A percentile compares a stretch with the other conserved stretches of the same genome.
Evolutionary conservation across 352 stramenopile genomes (phyloP).

Genomic region (Globisporangium carolinianum): DNA sequence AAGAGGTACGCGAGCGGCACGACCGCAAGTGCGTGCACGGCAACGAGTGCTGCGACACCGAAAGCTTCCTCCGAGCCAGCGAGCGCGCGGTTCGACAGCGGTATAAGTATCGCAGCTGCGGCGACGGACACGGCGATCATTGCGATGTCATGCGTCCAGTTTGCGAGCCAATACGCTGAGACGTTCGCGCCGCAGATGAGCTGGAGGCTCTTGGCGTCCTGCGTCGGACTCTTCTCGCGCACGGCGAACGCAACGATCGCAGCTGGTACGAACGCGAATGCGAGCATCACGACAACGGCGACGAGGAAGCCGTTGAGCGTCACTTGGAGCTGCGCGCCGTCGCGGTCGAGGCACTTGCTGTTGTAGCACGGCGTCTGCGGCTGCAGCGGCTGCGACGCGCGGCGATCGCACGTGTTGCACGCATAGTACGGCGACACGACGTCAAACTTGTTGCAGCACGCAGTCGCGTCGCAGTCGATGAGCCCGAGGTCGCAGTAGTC

Average conservation of each 20-base stretch:
- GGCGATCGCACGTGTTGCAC: conserved; percentile 20
- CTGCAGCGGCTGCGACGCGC: neutral
- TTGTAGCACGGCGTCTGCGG: conserved; percentile 21
- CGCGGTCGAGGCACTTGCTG: conserved; percentile 18
- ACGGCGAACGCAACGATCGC: conserved; percentile 39
- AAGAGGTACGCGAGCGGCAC: conserved; percentile 33
- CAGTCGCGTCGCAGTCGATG: conserved; percentile 24
- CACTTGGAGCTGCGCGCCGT: conserved; percentile 33
- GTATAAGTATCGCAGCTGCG: conserved; percentile 18
- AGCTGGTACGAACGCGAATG: conserved; percentile 40
- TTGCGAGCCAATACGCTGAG: conserved; percentile 34
- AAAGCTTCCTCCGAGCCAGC: conserved; percentile 8
- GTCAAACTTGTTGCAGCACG: conserved; percentile 32
- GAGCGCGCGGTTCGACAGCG: conserved; percentile 18
- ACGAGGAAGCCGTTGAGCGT: conserved; percentile 39
- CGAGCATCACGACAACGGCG: conserved; percentile 29
- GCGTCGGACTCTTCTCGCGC: conserved; percentile 35
- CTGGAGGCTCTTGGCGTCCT: conserved; percentile 46
- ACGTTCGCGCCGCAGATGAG: conserved; percentile 32
- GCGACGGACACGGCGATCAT: conserved; percentile 24
- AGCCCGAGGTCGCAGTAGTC: conserved; percentile 35
- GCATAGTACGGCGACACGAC: conserved; percentile 32
- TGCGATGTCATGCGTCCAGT: conserved; percentile 30
- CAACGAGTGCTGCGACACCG: conserved; percentile 17
- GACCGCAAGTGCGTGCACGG: conserved; percentile 14